A percentile compares a stretch with the other conserved stretches of the same genome.
phyloP scores from a whole-genome alignment of 768 basidiomycete species.

The Neoboletus brunneissimus region DNA sequence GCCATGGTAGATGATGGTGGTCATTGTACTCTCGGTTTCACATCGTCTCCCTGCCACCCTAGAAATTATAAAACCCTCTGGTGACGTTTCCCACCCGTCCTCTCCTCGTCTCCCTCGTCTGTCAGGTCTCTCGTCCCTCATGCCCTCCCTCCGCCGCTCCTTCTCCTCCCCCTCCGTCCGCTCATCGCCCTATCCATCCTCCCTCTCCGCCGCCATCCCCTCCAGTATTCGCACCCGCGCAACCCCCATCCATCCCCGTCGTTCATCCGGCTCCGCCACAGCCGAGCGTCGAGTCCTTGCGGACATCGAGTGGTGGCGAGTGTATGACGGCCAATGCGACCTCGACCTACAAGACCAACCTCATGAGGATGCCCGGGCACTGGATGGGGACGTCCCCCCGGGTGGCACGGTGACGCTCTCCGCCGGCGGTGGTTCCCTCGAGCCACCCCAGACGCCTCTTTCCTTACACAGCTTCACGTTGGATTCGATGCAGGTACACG shows the following conservation, averaged over 20 bases:
- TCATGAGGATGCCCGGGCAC: conserved; percentile 19
- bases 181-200: conserved; percentile 60
- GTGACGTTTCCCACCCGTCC: conserved; percentile 32
- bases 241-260: conserved; percentile 40
- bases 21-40: conserved; percentile 8
- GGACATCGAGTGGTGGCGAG: conserved; percentile 88
- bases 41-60: background rate
- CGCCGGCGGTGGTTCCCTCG: conserved; percentile 36
- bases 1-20: conserved; percentile 51
- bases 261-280: conserved; percentile 68
- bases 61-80: conserved; percentile 46
- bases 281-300: conserved; percentile 68
- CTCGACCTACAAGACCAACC: conserved; percentile 30
- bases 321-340: conserved; percentile 64
- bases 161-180: conserved; percentile 68
- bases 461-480: conserved; percentile 19
- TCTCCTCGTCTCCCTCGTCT: conserved; percentile 13
- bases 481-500: conserved; percentile 28
- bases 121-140: conserved; percentile 24
- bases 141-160: conserved; percentile 81
- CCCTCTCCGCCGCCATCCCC: conserved; percentile 34
- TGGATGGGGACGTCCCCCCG: conserved; percentile 11
- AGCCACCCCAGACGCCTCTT: conserved; percentile 39
- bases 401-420: conserved; percentile 34
- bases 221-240: conserved; percentile 41